Conservation (phyloP, 2,329 filamentous ascomycete species). For the Aspergillus neoniger region DNA sequence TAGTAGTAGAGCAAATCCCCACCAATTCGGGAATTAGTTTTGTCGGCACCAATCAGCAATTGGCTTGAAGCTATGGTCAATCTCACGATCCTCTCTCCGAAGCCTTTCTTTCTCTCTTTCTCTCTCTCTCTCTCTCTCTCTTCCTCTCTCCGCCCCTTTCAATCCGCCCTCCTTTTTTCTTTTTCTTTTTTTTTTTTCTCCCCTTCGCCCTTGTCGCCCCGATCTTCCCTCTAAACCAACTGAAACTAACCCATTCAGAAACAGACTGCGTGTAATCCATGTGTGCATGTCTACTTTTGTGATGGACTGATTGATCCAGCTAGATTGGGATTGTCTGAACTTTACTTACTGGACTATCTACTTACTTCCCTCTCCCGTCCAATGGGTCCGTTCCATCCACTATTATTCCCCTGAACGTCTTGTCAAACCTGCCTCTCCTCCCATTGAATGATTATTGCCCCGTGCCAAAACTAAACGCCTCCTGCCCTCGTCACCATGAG, state of each 20-base stretch:
- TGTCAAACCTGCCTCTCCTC: not conserved
- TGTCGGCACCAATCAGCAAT: not conserved
- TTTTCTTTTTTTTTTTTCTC: too few species aligned
- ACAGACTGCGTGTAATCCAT: not conserved
- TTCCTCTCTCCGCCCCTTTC: constrained; percentile 1
- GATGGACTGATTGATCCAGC: not conserved
- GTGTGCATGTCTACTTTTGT: not conserved
- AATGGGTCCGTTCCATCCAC: not conserved
- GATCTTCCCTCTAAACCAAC: not conserved
- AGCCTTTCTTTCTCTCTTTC: not conserved
- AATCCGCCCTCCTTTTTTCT: not conserved
- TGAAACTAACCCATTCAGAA: not conserved
- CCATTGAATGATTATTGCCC: not conserved
- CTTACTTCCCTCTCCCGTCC: too few species aligned
- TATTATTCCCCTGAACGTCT: constrained; percentile 1
- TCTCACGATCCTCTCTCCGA: not conserved
- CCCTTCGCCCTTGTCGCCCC: not conserved
- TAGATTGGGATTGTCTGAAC: not conserved
- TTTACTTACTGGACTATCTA: too few species aligned
- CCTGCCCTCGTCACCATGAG: constrained; percentile 21
- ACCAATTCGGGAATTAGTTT: not conserved
- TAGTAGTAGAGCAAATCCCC: not conserved
- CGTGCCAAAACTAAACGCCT: constrained; percentile 9
- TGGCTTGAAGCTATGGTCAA: not conserved
- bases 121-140: not conserved